phyloP scores from a whole-genome alignment of 1,284 basidiomycete species.

The Cryptococcus depauperatus region DNA sequence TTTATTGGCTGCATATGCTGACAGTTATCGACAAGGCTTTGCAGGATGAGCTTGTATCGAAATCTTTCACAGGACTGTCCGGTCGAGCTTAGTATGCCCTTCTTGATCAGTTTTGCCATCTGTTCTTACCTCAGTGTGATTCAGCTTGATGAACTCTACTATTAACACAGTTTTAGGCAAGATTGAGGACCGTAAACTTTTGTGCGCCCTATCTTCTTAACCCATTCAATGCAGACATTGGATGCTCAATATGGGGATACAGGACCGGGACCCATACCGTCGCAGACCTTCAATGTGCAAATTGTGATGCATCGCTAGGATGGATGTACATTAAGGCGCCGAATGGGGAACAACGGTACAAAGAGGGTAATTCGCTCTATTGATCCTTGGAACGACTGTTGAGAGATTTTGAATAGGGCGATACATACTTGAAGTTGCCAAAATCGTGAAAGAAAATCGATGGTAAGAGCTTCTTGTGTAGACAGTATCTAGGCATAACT shows the following conservation, averaged over 20 bases:
- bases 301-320: constrained; percentile 34
- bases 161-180: constrained; percentile 43
- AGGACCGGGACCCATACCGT: constrained; percentile 45
- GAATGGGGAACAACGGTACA: constrained; percentile 42
- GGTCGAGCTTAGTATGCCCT: constrained; percentile 41
- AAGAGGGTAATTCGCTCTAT: constrained; percentile 31
- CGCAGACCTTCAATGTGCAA: constrained; percentile 39
- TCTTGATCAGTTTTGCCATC: not conserved
- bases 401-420: constrained; percentile 21
- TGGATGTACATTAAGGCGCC: constrained; percentile 45
- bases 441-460: constrained; percentile 49
- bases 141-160: constrained; percentile 43
- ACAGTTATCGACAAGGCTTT: constrained; percentile 23
- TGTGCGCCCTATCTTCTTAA: constrained; percentile 17
- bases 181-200: constrained; percentile 36
- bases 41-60: constrained; percentile 43
- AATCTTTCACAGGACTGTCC: constrained; percentile 42
- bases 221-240: not conserved
- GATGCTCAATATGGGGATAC: no score
- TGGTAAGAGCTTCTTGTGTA: no score
- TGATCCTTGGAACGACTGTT: not conserved
- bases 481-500: no score
- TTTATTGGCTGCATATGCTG: not conserved
- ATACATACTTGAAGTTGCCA: constrained; percentile 43
- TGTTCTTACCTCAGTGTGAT: no score